Percentiles rank a stretch among this genome's conserved stretches.
phyloP scores from a whole-genome alignment of 2,329 filamentous ascomycete genomes.

The Cercospora berteroae region DNA sequence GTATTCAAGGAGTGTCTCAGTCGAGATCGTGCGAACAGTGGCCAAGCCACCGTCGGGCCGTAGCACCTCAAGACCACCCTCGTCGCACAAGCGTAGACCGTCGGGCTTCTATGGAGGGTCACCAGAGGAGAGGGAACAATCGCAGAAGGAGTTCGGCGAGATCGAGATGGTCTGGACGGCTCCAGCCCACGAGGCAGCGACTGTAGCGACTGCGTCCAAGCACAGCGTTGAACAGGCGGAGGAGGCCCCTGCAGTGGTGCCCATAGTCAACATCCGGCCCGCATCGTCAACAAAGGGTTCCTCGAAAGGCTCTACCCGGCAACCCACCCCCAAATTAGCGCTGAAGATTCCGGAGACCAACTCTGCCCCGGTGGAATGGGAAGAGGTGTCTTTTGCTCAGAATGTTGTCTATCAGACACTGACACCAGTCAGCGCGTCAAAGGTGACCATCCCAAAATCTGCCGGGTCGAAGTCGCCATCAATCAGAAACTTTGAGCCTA shows the following conservation, averaged over 20 bases:
- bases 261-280: neutral
- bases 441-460: neutral
- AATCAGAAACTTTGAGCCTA: neutral
- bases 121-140: neutral
- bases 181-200: neutral
- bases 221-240: neutral
- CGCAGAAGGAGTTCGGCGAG: neutral
- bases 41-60: neutral
- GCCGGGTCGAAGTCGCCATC: constrained; percentile 3
- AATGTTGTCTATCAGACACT: neutral
- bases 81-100: neutral
- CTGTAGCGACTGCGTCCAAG: neutral
- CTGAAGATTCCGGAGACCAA: constrained; percentile 1
- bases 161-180: neutral
- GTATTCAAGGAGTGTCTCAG: neutral
- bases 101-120: neutral
- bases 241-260: neutral
- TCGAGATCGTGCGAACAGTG: neutral
- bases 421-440: constrained; percentile 9
- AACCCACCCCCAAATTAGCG: neutral
- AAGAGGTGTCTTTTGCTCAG: constrained; percentile 2
- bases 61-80: neutral
- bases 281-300: neutral
- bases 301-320: neutral
- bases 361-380: neutral